These are phyloP conservation scores for Begonia masoniana DNA, from an alignment of 306 rosid genomes.

Conservation along the genomic window DNA sequence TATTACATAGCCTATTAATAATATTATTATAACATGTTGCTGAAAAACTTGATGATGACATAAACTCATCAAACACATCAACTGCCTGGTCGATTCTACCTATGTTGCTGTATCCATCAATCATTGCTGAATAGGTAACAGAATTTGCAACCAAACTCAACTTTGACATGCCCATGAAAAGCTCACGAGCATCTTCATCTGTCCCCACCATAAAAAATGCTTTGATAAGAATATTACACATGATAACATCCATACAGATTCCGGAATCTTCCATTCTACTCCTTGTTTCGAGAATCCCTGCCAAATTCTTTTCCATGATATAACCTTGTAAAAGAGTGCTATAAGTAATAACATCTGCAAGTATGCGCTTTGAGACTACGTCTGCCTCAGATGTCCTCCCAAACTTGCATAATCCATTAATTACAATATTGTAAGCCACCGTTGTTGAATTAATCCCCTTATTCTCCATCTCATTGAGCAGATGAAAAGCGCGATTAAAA, in stretches of 20 bases:
- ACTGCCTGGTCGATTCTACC: constrained; percentile 64
- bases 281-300: constrained; percentile 54
- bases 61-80: constrained; percentile 64
- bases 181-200: constrained; percentile 45
- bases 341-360: constrained; percentile 61
- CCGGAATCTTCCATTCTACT: constrained; percentile 52
- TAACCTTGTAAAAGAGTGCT: constrained; percentile 68
- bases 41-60: constrained; percentile 37
- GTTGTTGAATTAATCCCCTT: constrained; percentile 50
- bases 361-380: constrained; percentile 34
- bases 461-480: constrained; percentile 71
- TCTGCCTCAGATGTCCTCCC: constrained; percentile 65
- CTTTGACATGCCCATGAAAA: constrained; percentile 63
- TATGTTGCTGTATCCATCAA: constrained; percentile 59
- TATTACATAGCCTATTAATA: constrained; percentile 54
- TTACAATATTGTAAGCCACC: constrained; percentile 54
- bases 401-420: constrained; percentile 62
- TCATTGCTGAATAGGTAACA: constrained; percentile 62
- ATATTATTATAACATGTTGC: constrained; percentile 55
- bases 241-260: constrained; percentile 52
- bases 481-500: constrained; percentile 37
- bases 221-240: constrained; percentile 72
- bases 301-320: constrained; percentile 38
- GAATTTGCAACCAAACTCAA: constrained; percentile 42
- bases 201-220: constrained; percentile 82